Evolutionary conservation across 495 filamentous ascomycete genomes (phyloP).

Genomic region (Xylaria nigripes): DNA sequence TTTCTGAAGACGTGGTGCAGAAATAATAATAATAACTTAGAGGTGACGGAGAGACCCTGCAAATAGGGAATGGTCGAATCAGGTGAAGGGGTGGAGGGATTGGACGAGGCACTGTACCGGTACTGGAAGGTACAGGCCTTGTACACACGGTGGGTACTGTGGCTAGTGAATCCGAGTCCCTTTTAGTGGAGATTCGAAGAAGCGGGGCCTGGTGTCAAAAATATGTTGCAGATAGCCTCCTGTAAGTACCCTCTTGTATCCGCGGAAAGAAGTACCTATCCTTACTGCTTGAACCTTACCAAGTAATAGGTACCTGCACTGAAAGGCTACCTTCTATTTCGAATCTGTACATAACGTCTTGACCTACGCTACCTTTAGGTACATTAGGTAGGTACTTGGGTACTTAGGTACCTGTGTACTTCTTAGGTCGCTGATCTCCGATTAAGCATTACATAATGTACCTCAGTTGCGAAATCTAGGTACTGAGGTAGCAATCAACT

Average conservation of each 20-base stretch:
- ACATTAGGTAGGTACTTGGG: too few species aligned
- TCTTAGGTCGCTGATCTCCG: not conserved
- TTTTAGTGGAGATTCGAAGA: not conserved
- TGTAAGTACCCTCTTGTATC: not conserved
- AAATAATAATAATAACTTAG: conserved; percentile 11
- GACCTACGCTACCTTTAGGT: not conserved
- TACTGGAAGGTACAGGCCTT: not conserved
- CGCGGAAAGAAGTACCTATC: not conserved
- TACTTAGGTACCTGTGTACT: too few species aligned
- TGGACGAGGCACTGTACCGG: not conserved
- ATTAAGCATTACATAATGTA: not conserved
- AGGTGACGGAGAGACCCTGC: conserved; percentile 13
- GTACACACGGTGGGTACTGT: not conserved
- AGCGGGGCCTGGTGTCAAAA: not conserved
- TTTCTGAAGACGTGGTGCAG: conserved; percentile 6
- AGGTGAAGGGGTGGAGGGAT: conserved; percentile 7
- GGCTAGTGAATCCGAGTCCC: conserved; percentile 1
- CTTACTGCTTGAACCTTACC: not conserved
- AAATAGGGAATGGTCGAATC: conserved; percentile 7
- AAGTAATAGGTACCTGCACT: not conserved
- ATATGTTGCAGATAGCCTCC: too few species aligned
- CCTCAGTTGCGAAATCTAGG: not conserved
- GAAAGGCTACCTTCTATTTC: not conserved
- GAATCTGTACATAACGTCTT: not conserved
- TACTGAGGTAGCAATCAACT: not conserved